Percentiles rank a stretch among this genome's conserved stretches.
Conservation (phyloP, 805 yeast genomes). For the Wickerhamiella hasegawae region DNA sequence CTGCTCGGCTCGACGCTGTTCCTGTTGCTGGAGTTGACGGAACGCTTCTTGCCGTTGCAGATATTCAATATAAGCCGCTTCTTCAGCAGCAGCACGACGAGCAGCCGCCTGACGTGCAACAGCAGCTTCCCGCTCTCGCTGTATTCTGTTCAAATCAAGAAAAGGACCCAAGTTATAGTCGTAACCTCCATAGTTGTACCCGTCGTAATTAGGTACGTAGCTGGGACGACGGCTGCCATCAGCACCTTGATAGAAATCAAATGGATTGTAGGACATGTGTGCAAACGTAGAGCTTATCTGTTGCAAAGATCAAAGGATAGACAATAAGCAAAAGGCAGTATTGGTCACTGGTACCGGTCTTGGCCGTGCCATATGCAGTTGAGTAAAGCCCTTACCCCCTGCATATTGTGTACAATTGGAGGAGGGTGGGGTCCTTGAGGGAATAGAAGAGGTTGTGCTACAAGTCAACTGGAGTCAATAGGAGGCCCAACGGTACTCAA, state of each 20-base stretch:
- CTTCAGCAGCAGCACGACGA: neutral
- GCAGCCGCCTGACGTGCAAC: slow-evolving; percentile 1
- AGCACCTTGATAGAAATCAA: neutral
- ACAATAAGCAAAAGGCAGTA: too few species aligned
- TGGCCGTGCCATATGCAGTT: too few species aligned
- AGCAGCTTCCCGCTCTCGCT: neutral
- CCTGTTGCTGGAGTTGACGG: neutral
- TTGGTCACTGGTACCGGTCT: too few species aligned
- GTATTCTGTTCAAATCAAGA: neutral
- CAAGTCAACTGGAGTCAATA: too few species aligned
- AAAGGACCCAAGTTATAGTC: neutral
- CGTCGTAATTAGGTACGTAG: neutral
- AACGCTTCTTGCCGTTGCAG: neutral
- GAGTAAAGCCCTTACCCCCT: too few species aligned
- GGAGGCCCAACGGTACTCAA: too few species aligned
- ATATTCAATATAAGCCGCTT: neutral
- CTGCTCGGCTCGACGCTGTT: neutral
- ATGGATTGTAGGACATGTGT: neutral
- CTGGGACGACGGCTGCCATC: neutral
- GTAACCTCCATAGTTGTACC: neutral
- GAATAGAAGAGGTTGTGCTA: too few species aligned
- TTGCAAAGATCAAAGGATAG: too few species aligned
- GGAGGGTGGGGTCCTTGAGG: too few species aligned
- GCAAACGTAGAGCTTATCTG: too few species aligned
- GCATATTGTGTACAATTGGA: too few species aligned